Percentiles rank a stretch among this genome's conserved stretches.
phyloP scores from a whole-genome alignment of 345 rosid species.

The Lumnitzera littorea region DNA sequence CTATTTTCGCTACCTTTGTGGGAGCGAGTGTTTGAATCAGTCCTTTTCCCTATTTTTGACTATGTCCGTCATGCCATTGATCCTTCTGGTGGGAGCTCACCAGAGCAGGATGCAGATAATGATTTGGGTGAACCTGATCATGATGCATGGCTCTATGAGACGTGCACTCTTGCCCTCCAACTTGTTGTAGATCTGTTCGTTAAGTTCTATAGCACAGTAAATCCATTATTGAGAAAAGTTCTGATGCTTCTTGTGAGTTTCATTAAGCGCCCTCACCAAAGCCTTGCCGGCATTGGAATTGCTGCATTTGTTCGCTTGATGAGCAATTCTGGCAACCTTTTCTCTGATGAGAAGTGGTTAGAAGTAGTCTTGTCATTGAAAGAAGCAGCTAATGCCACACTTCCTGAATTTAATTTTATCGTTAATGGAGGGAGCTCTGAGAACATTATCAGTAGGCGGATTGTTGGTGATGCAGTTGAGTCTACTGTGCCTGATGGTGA shows the following conservation, averaged over 20 bases:
- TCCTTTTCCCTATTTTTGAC: slow-evolving; percentile 93
- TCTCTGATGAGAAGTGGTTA: slow-evolving; percentile 89
- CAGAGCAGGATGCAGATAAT: slow-evolving; percentile 49
- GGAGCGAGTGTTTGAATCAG: slow-evolving; percentile 89
- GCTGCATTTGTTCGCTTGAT: slow-evolving; percentile 97
- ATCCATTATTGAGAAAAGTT: slow-evolving; percentile 84
- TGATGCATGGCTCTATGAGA: slow-evolving; percentile 99
- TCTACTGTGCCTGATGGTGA: slow-evolving; percentile 34
- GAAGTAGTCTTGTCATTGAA: slow-evolving; percentile 83
- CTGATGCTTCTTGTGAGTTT: slow-evolving; percentile 80
- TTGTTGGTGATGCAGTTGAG: slow-evolving; percentile 38
- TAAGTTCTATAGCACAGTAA: slow-evolving; percentile 82
- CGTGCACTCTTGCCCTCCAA: slow-evolving; percentile 98
- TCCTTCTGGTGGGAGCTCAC: slow-evolving; percentile 72
- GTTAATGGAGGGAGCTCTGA: slow-evolving; percentile 45
- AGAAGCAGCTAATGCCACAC: slow-evolving; percentile 81
- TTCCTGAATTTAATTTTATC: slow-evolving; percentile 71
- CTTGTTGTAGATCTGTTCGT: slow-evolving; percentile 98
- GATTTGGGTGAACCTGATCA: slow-evolving; percentile 74
- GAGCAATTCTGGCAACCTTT: slow-evolving; percentile 87
- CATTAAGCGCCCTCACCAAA: slow-evolving; percentile 95
- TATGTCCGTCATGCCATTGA: slow-evolving; percentile 97
- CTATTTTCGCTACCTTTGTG: slow-evolving; percentile 78
- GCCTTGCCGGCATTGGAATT: slow-evolving; percentile 98
- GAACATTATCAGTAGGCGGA: slow-evolving; percentile 24